These are phyloP conservation scores for Lodderomyces orthopsilosis DNA, from an alignment of 1,139 yeast genomes.

Conservation along the genomic window DNA sequence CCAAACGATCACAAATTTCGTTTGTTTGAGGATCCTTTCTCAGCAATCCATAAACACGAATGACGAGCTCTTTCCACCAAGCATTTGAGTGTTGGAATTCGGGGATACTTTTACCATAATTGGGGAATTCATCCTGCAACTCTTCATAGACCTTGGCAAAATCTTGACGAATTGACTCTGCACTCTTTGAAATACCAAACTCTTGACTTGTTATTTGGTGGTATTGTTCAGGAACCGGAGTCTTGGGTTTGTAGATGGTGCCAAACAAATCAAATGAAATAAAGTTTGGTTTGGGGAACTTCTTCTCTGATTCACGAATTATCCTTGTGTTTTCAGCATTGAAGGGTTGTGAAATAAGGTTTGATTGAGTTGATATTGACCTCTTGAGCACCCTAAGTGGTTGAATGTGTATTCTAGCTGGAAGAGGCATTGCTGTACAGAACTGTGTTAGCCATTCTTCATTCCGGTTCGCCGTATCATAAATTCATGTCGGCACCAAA, in stretches of 20 bases:
- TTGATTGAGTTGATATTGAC: conserved; percentile 7
- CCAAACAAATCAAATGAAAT: conserved; percentile 68
- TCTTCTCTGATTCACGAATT: conserved; percentile 28
- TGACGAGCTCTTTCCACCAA: conserved; percentile 63
- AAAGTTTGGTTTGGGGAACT: conserved; percentile 44
- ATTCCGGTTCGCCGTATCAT: neutral
- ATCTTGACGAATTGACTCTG: conserved; percentile 22
- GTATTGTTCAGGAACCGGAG: conserved; percentile 54
- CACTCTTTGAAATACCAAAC: conserved; percentile 41
- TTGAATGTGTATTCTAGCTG: neutral
- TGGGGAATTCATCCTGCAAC: conserved; percentile 43
- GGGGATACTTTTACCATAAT: conserved; percentile 51
- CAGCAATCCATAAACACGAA: conserved; percentile 35
- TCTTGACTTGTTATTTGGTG: conserved; percentile 39
- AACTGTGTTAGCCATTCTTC: neutral
- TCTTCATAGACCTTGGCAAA: conserved; percentile 30
- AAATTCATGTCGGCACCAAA: too few species aligned
- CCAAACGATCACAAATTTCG: conserved; percentile 36
- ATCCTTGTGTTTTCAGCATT: conserved; percentile 22
- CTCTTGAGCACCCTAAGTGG: neutral
- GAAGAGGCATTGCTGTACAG: neutral
- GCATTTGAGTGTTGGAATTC: conserved; percentile 28
- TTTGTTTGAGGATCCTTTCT: conserved; percentile 18
- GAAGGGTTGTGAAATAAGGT: conserved; percentile 29
- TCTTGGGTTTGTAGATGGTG: conserved; percentile 58